Conservation (phyloP, 169 alveolate genomes). For the Besnoitia besnoiti region DNA sequence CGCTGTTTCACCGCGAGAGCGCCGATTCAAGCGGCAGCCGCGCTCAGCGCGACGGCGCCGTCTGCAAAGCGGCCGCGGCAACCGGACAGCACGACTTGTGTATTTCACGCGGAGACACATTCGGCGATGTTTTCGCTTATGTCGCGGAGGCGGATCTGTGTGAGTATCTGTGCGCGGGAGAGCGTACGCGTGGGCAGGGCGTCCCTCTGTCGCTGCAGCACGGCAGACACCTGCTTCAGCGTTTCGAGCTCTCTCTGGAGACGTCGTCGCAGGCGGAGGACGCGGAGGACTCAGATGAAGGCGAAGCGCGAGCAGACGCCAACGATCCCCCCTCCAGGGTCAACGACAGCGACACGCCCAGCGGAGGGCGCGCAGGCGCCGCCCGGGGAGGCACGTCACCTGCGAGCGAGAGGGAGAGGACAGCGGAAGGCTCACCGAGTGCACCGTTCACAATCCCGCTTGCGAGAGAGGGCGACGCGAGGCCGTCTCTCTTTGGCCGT, state of each 20-base stretch:
- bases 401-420: background rate
- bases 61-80: too few species aligned
- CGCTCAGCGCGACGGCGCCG: too few species aligned
- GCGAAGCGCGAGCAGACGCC: background rate
- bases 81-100: too few species aligned
- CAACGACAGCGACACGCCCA: background rate
- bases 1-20: too few species aligned
- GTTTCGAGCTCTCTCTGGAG: background rate
- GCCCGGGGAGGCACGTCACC: too few species aligned
- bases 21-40: too few species aligned
- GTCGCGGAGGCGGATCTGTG: background rate
- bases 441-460: background rate
- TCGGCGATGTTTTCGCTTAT: background rate
- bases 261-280: background rate
- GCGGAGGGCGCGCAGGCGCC: too few species aligned
- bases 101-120: background rate
- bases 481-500: background rate
- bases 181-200: background rate
- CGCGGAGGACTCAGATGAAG: background rate
- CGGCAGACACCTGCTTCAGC: background rate
- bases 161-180: background rate
- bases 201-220: background rate
- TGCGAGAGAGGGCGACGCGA: background rate
- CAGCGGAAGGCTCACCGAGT: background rate
- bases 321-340: background rate